Evolutionary conservation across 768 basidiomycete species (phyloP), one percentile per base, ranked within the genome.

Genomic region (Saitozyma podzolica): DNA sequence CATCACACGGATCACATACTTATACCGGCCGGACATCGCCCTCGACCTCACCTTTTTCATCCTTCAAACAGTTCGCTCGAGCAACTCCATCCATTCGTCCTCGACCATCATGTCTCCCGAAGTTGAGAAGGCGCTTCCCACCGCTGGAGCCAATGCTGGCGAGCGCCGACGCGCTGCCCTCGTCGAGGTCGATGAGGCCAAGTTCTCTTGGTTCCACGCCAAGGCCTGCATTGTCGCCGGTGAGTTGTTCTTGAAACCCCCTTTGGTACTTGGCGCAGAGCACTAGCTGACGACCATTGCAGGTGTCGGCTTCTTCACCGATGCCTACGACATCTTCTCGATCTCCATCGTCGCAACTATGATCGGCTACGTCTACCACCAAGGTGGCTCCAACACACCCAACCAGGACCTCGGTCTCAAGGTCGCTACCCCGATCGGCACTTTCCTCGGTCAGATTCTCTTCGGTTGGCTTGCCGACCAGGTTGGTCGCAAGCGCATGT

Each of bases 231-330:
- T 72, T 19, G 71, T 73, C 43, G 70, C 69, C 47, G 29, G 29
- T 29, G 29, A 29, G 29, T 29, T 29, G 29, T 29, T 29, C 29
- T 29, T 29, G 29, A 29, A 29, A 29, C 29, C 29, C 29, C 29
- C 29, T 2, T 29, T 29, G 29, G 29, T 29, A 29, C 29, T 29
- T 29, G 29, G 29, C 29, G 29, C 29, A 29, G 29, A 29, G 29
- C 29, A 29, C 29, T 29, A 29, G 29, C 29, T 29, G 29, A 29
- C 29, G 29, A 29, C 29, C 29, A 29, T 29, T 29, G 29, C 29
- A 29, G 68, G 92, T 69, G 88, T 88, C 9, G 92, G 92, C 39
- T 93, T 94, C 84, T 93, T 92, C 83, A 92, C 92, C 54, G 91
- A 90, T 68, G 65, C 63, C 8, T 64, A 60, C 43, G 66, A 66